A percentile compares a stretch with the other conserved stretches of the same genome.
Conservation (phyloP, 352 stramenopile species). For the Globisporangium spiculum region DNA sequence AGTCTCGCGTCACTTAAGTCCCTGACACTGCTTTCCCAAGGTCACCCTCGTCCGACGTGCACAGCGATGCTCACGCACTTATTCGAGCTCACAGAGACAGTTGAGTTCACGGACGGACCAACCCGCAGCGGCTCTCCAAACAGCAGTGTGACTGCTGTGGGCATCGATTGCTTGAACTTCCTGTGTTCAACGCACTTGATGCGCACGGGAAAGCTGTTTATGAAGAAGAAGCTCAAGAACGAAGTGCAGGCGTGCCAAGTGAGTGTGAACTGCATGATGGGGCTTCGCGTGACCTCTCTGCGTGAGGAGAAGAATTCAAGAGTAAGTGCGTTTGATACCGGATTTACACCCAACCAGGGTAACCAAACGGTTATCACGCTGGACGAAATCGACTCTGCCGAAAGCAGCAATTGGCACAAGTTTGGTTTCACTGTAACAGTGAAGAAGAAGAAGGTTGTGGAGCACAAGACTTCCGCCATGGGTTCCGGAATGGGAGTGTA, state of each 20-base stretch:
- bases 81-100: constrained; percentile 81
- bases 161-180: constrained; percentile 86
- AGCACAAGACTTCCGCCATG: constrained; percentile 11
- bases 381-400: constrained; percentile 78
- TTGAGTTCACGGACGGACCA: constrained; percentile 73
- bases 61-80: constrained; percentile 80
- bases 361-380: constrained; percentile 70
- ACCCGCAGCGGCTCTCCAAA: constrained; percentile 21
- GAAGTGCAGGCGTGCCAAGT: constrained; percentile 66
- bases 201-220: constrained; percentile 53
- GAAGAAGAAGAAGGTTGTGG: constrained; percentile 42
- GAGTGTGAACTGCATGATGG: constrained; percentile 88
- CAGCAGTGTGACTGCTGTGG: constrained; percentile 48
- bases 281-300: constrained; percentile 64
- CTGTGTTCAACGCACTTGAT: constrained; percentile 83
- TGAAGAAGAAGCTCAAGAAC: constrained; percentile 82
- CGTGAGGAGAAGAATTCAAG: constrained; percentile 41
- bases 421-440: constrained; percentile 71
- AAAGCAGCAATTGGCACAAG: constrained; percentile 67
- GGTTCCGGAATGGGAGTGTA: constrained; percentile 16
- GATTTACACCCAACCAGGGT: constrained; percentile 55
- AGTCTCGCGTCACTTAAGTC: constrained; percentile 62
- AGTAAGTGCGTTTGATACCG: constrained; percentile 33
- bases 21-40: constrained; percentile 60
- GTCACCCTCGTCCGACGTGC: constrained; percentile 68